Evolutionary conservation across 306 rosid species (phyloP).

Genomic region (Hippophae gyantsensis): DNA sequence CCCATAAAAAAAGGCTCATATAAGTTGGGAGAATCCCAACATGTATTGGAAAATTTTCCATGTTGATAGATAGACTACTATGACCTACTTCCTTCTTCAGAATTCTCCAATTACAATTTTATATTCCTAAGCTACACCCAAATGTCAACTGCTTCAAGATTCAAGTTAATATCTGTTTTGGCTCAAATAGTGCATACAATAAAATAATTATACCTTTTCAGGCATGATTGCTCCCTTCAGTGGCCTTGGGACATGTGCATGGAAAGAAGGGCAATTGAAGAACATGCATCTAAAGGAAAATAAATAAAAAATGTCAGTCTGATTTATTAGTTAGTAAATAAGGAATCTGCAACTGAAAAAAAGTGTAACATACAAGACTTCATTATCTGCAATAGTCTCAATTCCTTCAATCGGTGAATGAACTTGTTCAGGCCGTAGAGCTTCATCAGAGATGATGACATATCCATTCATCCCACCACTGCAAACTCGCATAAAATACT

Average conservation of each 20-base stretch:
- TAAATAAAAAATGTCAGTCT: not conserved
- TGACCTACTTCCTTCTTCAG: no score
- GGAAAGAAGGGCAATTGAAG: slow-evolving; percentile 15
- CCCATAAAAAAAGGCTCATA: no score
- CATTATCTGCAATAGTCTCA: slow-evolving; percentile 13
- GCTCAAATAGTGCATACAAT: not conserved
- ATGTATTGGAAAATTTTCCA: no score
- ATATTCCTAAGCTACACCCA: no score
- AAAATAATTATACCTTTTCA: slow-evolving; percentile 8
- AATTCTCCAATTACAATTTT: no score
- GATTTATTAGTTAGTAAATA: not conserved
- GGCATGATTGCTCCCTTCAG: slow-evolving; percentile 7
- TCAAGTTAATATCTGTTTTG: not conserved
- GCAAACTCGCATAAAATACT: not conserved
- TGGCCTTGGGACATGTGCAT: slow-evolving; percentile 8
- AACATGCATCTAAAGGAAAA: slow-evolving; percentile 15
- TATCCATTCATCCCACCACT: slow-evolving; percentile 26
- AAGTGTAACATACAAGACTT: slow-evolving; percentile 17
- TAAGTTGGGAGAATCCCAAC: no score
- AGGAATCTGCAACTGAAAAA: not conserved
- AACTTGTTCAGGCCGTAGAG: slow-evolving; percentile 15
- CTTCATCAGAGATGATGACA: slow-evolving; percentile 10
- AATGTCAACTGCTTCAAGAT: no score
- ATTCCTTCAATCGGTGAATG: slow-evolving; percentile 18
- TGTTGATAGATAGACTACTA: no score